These are phyloP conservation scores for Hymenoscyphus scutula DNA, from an alignment of 2,329 filamentous ascomycete species.

Conservation along the genomic window DNA sequence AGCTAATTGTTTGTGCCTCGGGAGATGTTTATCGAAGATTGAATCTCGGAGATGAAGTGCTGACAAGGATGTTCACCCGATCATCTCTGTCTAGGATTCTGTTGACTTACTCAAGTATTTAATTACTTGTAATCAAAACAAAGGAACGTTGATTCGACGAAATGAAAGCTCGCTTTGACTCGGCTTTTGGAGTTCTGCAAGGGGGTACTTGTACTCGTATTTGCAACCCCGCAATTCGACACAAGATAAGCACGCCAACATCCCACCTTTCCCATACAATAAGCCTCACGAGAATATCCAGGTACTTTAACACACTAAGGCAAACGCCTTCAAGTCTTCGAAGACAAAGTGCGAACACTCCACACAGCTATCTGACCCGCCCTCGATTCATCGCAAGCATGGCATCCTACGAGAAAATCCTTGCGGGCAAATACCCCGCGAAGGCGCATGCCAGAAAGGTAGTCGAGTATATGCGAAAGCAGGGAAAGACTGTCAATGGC, in stretches of 20 bases:
- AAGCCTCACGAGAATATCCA: neutral
- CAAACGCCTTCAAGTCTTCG: neutral
- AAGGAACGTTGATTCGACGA: neutral
- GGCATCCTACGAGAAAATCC: slow-evolving; percentile 38
- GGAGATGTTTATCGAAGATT: too few relatives aligned
- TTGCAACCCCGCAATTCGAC: slow-evolving; percentile 9
- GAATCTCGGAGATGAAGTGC: neutral
- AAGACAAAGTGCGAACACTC: neutral
- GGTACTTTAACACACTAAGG: neutral
- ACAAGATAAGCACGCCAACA: slow-evolving; percentile 10
- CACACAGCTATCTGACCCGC: neutral
- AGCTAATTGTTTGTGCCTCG: too few relatives aligned
- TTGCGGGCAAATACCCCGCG: slow-evolving; percentile 71
- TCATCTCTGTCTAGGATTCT: neutral
- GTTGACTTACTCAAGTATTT: neutral
- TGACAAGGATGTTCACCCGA: neutral
- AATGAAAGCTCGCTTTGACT: neutral
- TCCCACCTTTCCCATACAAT: slow-evolving; percentile 17
- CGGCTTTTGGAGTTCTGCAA: neutral
- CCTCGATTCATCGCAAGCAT: slow-evolving; percentile 17
- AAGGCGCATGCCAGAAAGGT: slow-evolving; percentile 84
- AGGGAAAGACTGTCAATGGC: slow-evolving; percentile 63
- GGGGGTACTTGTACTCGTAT: neutral
- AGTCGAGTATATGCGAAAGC: slow-evolving; percentile 70
- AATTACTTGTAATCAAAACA: too few relatives aligned